phyloP scores from a whole-genome alignment of 345 rosid species.

The Clarkia xantiana region DNA sequence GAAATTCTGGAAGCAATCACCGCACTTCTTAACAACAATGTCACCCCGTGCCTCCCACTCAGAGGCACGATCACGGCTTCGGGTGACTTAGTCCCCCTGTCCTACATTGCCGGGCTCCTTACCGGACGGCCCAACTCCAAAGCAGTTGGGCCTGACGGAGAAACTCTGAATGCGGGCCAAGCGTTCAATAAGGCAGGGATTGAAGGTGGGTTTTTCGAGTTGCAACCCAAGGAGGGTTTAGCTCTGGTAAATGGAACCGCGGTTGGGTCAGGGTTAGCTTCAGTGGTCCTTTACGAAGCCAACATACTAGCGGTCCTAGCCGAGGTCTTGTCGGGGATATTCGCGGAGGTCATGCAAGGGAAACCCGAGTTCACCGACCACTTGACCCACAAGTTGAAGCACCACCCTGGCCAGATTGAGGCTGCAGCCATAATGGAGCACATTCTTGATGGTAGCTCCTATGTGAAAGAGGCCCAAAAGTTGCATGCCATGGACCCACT shows the following conservation, averaged over 20 bases:
- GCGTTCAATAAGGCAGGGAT: background rate
- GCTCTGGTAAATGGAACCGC: slow-evolving; percentile 2
- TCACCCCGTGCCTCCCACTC: slow-evolving; percentile 2
- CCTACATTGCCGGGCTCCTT: background rate
- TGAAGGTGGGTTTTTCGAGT: background rate
- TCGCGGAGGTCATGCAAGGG: slow-evolving; percentile 2
- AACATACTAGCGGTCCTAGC: background rate
- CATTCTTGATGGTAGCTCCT: slow-evolving; percentile 2
- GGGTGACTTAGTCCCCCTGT: background rate
- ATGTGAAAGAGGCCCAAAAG: slow-evolving; percentile 1
- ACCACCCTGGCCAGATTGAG: slow-evolving; percentile 2
- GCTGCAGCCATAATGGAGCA: slow-evolving; percentile 5
- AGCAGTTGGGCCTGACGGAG: background rate
- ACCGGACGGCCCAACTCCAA: slow-evolving; percentile 1
- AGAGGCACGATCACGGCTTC: slow-evolving; percentile 1
- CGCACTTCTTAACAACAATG: background rate
- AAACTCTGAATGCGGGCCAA: background rate
- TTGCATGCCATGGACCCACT: background rate
- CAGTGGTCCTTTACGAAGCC: background rate
- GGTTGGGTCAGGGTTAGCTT: background rate
- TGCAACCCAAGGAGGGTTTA: slow-evolving; percentile 4
- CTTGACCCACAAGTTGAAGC: slow-evolving; percentile 1
- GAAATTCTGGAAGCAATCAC: slow-evolving; percentile 3
- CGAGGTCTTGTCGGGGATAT: background rate
- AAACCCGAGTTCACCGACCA: slow-evolving; percentile 3